A percentile compares a stretch with the other conserved stretches of the same genome.
Evolutionary conservation across 1,139 yeast species (phyloP).

Genomic region (Taphrina communis): DNA sequence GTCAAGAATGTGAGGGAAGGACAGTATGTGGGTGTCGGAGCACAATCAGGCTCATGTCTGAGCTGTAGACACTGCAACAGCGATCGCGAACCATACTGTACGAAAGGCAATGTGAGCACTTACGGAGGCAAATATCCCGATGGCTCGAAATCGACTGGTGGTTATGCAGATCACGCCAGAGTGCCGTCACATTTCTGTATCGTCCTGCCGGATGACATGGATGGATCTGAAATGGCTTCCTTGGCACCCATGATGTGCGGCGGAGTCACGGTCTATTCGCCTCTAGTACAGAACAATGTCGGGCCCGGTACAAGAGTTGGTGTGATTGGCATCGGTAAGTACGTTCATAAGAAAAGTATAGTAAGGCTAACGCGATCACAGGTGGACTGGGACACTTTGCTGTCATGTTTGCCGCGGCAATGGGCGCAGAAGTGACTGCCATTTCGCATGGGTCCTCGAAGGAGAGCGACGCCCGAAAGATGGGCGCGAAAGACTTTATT

Average conservation of each 20-base stretch:
- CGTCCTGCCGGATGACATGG: conserved; percentile 61
- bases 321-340: conserved; percentile 54
- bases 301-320: conserved; percentile 60
- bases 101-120: conserved; percentile 53
- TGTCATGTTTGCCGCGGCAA: conserved; percentile 59
- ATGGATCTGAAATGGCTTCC: conserved; percentile 59
- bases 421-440: conserved; percentile 60
- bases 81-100: conserved; percentile 61
- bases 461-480: conserved; percentile 55
- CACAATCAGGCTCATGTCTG: conserved; percentile 59
- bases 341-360: background rate
- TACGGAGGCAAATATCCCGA: conserved; percentile 50
- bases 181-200: conserved; percentile 62
- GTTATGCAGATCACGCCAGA: conserved; percentile 64
- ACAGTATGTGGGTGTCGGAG: conserved; percentile 69
- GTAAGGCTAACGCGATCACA: background rate
- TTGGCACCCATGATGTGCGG: conserved; percentile 61
- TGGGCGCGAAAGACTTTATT: conserved; percentile 58
- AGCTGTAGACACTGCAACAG: conserved; percentile 58
- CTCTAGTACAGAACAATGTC: conserved; percentile 60
- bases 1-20: conserved; percentile 59
- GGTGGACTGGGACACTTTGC: conserved; percentile 60
- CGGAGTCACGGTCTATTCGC: conserved; percentile 68
- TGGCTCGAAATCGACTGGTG: conserved; percentile 59
- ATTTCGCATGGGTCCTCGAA: conserved; percentile 57